These are phyloP conservation scores for Aegilops umbellulata DNA, from an alignment of 176 grass and related monocot species.

Conservation along the genomic window DNA sequence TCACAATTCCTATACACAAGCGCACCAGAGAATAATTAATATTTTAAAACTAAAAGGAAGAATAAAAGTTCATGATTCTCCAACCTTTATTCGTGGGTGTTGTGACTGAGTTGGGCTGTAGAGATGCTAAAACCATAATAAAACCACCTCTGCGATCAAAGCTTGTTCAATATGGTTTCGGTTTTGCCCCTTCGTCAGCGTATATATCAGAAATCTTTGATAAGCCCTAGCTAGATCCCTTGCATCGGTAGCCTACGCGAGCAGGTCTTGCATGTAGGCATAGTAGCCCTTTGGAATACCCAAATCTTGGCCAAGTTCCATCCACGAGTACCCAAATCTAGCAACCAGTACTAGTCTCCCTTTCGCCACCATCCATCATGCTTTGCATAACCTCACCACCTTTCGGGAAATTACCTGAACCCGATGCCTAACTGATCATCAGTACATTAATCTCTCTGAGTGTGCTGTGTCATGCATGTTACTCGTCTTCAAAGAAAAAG, in stretches of 20 bases:
- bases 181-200: not conserved
- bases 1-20: not conserved
- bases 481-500: not conserved
- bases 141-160: not conserved
- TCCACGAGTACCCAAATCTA: too few species aligned
- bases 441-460: not conserved
- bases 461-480: not conserved
- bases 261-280: not conserved
- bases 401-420: slow-evolving; percentile 1
- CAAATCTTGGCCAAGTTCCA: slow-evolving; percentile 2
- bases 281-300: not conserved
- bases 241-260: not conserved
- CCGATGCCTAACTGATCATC: not conserved
- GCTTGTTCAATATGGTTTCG: not conserved
- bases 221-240: not conserved
- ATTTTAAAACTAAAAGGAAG: not conserved
- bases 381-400: not conserved
- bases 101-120: not conserved
- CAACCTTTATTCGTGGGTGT: not conserved
- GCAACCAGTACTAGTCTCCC: not conserved
- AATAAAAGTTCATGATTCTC: not conserved
- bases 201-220: not conserved
- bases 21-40: not conserved
- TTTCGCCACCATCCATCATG: not conserved
- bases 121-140: not conserved